phyloP scores from a whole-genome alignment of 1,284 basidiomycete species.

The Melampsora medusae region DNA sequence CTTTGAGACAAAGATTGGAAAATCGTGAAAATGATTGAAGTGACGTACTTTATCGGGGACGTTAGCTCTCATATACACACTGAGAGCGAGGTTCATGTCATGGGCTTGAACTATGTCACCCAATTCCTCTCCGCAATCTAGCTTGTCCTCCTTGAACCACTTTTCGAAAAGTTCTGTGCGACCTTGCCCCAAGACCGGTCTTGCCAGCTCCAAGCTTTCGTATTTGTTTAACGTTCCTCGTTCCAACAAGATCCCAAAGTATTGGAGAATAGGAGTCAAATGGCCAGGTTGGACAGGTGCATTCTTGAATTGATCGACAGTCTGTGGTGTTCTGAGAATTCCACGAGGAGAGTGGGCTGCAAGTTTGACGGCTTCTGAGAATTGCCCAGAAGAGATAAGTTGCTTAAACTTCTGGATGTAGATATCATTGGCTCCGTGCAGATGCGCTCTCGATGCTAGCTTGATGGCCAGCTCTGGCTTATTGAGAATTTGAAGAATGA shows the following conservation, averaged over 20 bases:
- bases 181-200: constrained; percentile 92
- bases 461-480: constrained; percentile 98
- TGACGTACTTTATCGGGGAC: constrained; percentile 88
- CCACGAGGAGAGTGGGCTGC: constrained; percentile 97
- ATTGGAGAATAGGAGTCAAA: constrained; percentile 93
- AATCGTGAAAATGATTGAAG: background rate
- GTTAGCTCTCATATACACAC: constrained; percentile 96
- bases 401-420: constrained; percentile 94
- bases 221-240: constrained; percentile 96
- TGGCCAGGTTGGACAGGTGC: constrained; percentile 86
- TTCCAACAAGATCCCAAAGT: constrained; percentile 96
- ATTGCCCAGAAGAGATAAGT: constrained; percentile 86
- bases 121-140: constrained; percentile 97
- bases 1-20: background rate
- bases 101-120: constrained; percentile 93
- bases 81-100: constrained; percentile 98
- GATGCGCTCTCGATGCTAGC: constrained; percentile 87
- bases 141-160: constrained; percentile 99
- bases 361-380: constrained; percentile 93
- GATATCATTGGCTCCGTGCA: constrained; percentile 95
- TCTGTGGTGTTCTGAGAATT: constrained; percentile 88
- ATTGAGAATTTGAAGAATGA: constrained; percentile 88
- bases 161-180: constrained; percentile 97
- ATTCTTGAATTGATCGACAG: constrained; percentile 97
- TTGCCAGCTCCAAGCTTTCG: constrained; percentile 92